Base-by-base conservation (phyloP, 805 yeast genomes). In the Cyberlindnera maritima region DNA sequence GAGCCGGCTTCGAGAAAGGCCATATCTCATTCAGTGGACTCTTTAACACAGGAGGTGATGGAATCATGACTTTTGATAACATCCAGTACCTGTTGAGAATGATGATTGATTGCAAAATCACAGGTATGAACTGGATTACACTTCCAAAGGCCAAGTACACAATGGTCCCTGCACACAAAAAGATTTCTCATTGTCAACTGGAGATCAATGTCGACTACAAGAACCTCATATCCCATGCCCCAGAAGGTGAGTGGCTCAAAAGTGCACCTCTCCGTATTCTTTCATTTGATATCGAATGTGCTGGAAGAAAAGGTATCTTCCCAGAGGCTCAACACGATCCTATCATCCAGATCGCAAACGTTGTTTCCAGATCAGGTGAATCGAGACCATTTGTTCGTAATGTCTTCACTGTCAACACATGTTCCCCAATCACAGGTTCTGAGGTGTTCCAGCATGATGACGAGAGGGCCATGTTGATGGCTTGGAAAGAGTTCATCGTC, bases 111-210 rank as follows among this genome's bases (percentile, higher is more conserved):
- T 84, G 96, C 66, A 80, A 84, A 41, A 88, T 92, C 50, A 85
- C 92, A 1, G 95, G 99, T 34, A 94, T 94, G 99, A 86, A 95
- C 21, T 94, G 99, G 99, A 75, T 95, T 23, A 86, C 96, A 0
- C 74, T 92, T 21, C 97, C 98, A 0, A 78, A 74, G 47, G 81
- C 81, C 0, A 84, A 78, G 54, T 95, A 91, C 64, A 57, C 61
- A 1, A 41, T 81, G 52, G 73, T 80, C 2, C 64, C 70, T 3
- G 54, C 63, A 1, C 51, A 56, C 3, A 56, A 65, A 12, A 72
- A 68, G 51, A 75, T 83, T 9, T 88, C 97, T 0, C 79, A 84
- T 0, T 88, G 96, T 63, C 99, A 94, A 66, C 65, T 91, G 23
- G 99, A 94, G 69, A 81, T 91, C 32, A 64, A 72, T 5, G 77